Base-by-base conservation (phyloP, 1,139 yeast species). In the Saccharomyces hybrid region DNA sequence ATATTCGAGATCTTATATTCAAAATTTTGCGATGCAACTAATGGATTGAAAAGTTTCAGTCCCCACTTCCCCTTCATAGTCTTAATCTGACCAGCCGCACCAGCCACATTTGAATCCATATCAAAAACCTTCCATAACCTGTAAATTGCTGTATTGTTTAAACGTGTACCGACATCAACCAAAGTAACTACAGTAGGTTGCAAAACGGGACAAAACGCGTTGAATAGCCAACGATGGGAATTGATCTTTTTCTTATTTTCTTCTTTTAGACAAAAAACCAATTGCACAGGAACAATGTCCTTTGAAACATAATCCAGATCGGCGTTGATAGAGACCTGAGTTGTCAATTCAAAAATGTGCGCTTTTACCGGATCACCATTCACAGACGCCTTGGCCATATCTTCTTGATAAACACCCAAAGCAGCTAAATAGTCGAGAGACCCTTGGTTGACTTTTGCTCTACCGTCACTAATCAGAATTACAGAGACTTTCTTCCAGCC, bases 51-150 rank as follows among this genome's bases (percentile, higher is more conserved):
- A 60, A 93, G 75, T 59, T 89, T 88, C 27, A 75, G 67, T 80
- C 97, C 88, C 16, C 84, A 86, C 66, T 83, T 86, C 48, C 98
- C 98, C 63, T 87, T 88, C 88, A 91, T 86, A 1, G 97, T 90
- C 59, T 86, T 87, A 66, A 93, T 90, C 71, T 93, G 97, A 58
- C 99, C 99, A 16, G 97, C 97, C 0, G 96, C 98, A 61, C 98
- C 99, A 0, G 97, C 99, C 54, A 91, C 96, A 65, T 91, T 90
- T 1, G 97, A 89, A 69, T 93, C 97, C 63, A 85, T 80, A 69
- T 93, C 98, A 69, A 93, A 93, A 0, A 96, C 96, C 71, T 93
- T 93, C 99, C 99, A 93, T 59, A 93, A 75, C 63, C 90, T 93
- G 67, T 93, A 93, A 42, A 91, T 75, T 0, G 98, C 91, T 54